phyloP scores from a whole-genome alignment of 352 stramenopile genomes.

The Globisporangium nagaii region DNA sequence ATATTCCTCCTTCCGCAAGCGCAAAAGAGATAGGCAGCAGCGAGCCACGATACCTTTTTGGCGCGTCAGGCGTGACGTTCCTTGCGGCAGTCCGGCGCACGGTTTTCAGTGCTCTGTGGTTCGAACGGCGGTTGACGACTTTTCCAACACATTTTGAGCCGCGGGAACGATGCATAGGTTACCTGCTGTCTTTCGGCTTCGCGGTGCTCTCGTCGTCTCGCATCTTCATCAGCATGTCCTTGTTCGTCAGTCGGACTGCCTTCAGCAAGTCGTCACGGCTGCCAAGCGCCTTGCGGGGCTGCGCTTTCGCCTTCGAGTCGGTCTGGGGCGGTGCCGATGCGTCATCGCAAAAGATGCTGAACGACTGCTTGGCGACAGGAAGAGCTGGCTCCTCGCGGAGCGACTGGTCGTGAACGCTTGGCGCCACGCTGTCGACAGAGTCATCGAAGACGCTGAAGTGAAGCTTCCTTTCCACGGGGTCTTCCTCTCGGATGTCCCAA shows the following conservation, averaged over 20 bases:
- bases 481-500: slow-evolving; percentile 45
- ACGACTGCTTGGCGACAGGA: slow-evolving; percentile 29
- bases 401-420: slow-evolving; percentile 46
- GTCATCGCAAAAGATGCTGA: slow-evolving; percentile 50
- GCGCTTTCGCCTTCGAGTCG: slow-evolving; percentile 23
- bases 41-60: slow-evolving; percentile 32
- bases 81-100: slow-evolving; percentile 16
- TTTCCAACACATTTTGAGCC: neutral
- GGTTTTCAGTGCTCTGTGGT: slow-evolving; percentile 22
- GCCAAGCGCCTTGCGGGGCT: slow-evolving; percentile 57
- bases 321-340: slow-evolving; percentile 13
- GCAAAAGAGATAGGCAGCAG: neutral
- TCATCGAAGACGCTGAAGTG: slow-evolving; percentile 84
- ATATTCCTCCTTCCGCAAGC: neutral
- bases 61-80: slow-evolving; percentile 21
- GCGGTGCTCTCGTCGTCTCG: slow-evolving; percentile 17
- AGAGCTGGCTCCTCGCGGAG: slow-evolving; percentile 36
- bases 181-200: slow-evolving; percentile 26
- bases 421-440: slow-evolving; percentile 58
- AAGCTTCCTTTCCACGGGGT: slow-evolving; percentile 76
- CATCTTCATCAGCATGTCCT: slow-evolving; percentile 65
- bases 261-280: slow-evolving; percentile 63
- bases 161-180: slow-evolving; percentile 10
- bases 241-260: slow-evolving; percentile 62
- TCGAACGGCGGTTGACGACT: slow-evolving; percentile 14